These are phyloP conservation scores for Xylaria sp. DNA, from an alignment of 2,329 filamentous ascomycete species.

Conservation along the genomic window DNA sequence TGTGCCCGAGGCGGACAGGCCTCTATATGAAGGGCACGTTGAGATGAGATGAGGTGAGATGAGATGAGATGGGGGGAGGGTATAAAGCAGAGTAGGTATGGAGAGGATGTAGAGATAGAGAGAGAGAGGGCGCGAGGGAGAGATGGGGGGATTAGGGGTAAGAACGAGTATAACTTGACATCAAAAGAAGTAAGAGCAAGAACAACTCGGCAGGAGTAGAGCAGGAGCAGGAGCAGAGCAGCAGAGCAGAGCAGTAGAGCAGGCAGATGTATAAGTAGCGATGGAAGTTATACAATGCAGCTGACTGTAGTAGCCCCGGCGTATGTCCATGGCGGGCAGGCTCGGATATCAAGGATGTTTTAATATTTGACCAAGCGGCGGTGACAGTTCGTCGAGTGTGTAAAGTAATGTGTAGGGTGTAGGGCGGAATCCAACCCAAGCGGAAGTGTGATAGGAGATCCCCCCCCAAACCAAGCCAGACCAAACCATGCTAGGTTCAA, in stretches of 20 bases:
- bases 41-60: slow-evolving; percentile 26
- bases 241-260: slow-evolving; percentile 14
- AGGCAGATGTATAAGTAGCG: slow-evolving; percentile 17
- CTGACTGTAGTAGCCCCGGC: slow-evolving; percentile 11
- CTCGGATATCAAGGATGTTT: slow-evolving; percentile 33
- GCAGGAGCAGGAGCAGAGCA: not conserved
- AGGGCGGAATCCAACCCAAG: slow-evolving; percentile 29
- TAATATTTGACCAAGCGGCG: slow-evolving; percentile 32
- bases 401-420: slow-evolving; percentile 3
- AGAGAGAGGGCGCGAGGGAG: not conserved
- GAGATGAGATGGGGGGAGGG: slow-evolving; percentile 15
- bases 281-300: slow-evolving; percentile 17
- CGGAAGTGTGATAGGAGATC: slow-evolving; percentile 30
- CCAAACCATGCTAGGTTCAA: slow-evolving; percentile 30
- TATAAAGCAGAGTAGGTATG: slow-evolving; percentile 11
- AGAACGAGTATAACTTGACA: slow-evolving; percentile 21
- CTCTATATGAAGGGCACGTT: slow-evolving; percentile 11
- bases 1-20: slow-evolving; percentile 12
- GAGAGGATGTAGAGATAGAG: slow-evolving; percentile 1
- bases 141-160: slow-evolving; percentile 8
- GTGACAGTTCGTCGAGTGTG: slow-evolving; percentile 24
- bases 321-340: slow-evolving; percentile 26
- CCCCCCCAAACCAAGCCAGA: slow-evolving; percentile 2
- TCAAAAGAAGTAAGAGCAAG: slow-evolving; percentile 8
- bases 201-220: slow-evolving; percentile 7